phyloP scores from a whole-genome alignment of 2,329 filamentous ascomycete species.

The Colletotrichum orbiculare region DNA sequence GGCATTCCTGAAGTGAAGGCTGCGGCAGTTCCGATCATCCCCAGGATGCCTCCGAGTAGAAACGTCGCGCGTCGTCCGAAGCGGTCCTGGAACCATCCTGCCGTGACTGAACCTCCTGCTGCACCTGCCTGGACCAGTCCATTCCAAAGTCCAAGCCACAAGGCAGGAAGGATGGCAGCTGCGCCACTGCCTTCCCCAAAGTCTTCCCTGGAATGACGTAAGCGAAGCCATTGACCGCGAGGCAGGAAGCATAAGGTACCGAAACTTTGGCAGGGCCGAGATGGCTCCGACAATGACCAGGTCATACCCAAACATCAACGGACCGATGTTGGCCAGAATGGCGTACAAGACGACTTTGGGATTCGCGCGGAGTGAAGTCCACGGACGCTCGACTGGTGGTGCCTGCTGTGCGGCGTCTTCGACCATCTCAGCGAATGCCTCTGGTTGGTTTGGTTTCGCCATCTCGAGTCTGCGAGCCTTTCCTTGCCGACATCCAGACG shows the following conservation, averaged over 20 bases:
- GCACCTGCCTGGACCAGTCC: slow-evolving; percentile 15
- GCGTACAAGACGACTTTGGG: slow-evolving; percentile 12
- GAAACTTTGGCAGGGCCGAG: slow-evolving; percentile 15
- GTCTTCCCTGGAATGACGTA: background rate
- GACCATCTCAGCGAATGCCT: background rate
- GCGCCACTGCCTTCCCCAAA: slow-evolving; percentile 4
- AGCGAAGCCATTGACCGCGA: background rate
- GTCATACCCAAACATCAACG: slow-evolving; percentile 23
- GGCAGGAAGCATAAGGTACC: slow-evolving; percentile 1
- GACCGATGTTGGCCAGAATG: slow-evolving; percentile 10
- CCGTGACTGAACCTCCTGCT: background rate
- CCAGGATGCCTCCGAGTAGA: slow-evolving; percentile 9
- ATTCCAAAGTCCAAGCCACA: slow-evolving; percentile 23
- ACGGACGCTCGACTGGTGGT: background rate
- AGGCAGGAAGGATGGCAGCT: slow-evolving; percentile 2
- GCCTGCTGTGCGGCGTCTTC: background rate
- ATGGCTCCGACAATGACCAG: slow-evolving; percentile 14
- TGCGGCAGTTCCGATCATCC: slow-evolving; percentile 10
- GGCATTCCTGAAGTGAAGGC: slow-evolving; percentile 17
- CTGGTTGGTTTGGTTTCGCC: background rate
- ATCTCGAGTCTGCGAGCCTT: background rate
- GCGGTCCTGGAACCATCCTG: slow-evolving; percentile 17
- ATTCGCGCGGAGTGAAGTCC: background rate
- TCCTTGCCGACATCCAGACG: too few relatives aligned
- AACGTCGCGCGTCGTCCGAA: slow-evolving; percentile 16